A percentile compares a stretch with the other conserved stretches of the same genome.
These are phyloP conservation scores for Fusarium torulosum DNA, from an alignment of 2,329 filamentous ascomycete species.

Conservation along the genomic window DNA sequence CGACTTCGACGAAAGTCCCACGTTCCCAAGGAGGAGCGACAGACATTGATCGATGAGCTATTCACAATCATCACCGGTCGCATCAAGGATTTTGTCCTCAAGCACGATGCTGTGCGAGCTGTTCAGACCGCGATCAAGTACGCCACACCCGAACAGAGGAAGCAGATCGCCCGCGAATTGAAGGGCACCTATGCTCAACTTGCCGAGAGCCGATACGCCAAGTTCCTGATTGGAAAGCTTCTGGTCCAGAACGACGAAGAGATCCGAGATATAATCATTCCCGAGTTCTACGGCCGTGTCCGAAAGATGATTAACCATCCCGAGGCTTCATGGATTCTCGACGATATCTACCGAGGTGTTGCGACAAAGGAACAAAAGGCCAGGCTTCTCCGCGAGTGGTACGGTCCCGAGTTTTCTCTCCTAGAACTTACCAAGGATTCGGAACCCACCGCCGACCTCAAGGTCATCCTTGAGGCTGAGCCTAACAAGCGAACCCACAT, in stretches of 20 bases:
- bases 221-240: conserved; percentile 96
- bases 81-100: conserved; percentile 96
- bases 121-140: conserved; percentile 98
- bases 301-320: conserved; percentile 94
- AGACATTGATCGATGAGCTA: conserved; percentile 87
- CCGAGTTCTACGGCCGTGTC: conserved; percentile 95
- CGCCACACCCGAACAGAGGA: conserved; percentile 84
- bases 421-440: conserved; percentile 71
- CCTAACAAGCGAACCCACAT: conserved; percentile 90
- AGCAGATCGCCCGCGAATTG: conserved; percentile 87
- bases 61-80: conserved; percentile 91
- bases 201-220: conserved; percentile 95
- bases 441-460: conserved; percentile 75
- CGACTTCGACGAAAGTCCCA: conserved; percentile 91
- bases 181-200: conserved; percentile 86
- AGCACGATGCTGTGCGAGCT: conserved; percentile 97
- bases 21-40: conserved; percentile 88
- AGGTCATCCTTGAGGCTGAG: conserved; percentile 77
- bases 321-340: conserved; percentile 96
- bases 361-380: conserved; percentile 90
- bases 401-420: conserved; percentile 91
- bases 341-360: conserved; percentile 93
- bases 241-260: conserved; percentile 91
- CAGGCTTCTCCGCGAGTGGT: conserved; percentile 91
- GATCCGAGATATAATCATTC: conserved; percentile 88